Evolutionary conservation across 1,284 basidiomycete genomes (phyloP).

Genomic region (Fomitopsis betulina): DNA sequence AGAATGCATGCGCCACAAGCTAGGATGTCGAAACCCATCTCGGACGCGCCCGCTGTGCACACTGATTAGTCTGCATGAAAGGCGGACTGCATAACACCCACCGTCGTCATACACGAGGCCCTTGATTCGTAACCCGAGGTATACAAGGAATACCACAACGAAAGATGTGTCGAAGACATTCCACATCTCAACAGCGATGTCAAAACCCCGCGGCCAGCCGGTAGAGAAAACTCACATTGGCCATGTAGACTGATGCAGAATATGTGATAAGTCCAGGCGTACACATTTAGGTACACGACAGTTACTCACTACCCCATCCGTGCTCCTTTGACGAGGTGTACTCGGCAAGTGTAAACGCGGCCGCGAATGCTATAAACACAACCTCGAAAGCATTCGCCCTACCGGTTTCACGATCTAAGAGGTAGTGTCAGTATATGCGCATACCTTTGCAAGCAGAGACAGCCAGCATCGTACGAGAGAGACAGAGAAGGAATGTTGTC

Average conservation of each 20-base stretch:
- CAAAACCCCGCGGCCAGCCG: background rate
- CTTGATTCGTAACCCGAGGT: slow-evolving; percentile 61
- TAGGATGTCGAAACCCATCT: slow-evolving; percentile 78
- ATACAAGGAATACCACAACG: slow-evolving; percentile 68
- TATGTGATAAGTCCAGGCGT: background rate
- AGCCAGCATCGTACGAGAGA: slow-evolving; percentile 43
- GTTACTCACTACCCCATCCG: slow-evolving; percentile 75
- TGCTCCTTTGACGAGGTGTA: slow-evolving; percentile 79
- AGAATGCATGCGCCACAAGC: slow-evolving; percentile 85
- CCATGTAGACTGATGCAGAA: slow-evolving; percentile 62
- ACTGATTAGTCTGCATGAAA: background rate
- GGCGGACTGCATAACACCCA: slow-evolving; percentile 24
- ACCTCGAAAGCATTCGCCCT: slow-evolving; percentile 59
- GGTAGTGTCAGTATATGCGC: background rate
- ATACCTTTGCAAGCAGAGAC: background rate
- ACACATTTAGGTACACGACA: background rate
- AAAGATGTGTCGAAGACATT: slow-evolving; percentile 84
- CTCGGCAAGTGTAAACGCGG: slow-evolving; percentile 77
- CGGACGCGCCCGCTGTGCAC: slow-evolving; percentile 48
- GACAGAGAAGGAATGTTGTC: slow-evolving; percentile 68
- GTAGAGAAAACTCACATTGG: slow-evolving; percentile 48
- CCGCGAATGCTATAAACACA: slow-evolving; percentile 70
- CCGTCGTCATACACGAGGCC: slow-evolving; percentile 57
- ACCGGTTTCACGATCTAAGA: slow-evolving; percentile 50
- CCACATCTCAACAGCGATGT: slow-evolving; percentile 56